A percentile compares a stretch with the other conserved stretches of the same genome.
phyloP scores from a whole-genome alignment of 208 protist genomes.

The Leishmania mexicana region DNA sequence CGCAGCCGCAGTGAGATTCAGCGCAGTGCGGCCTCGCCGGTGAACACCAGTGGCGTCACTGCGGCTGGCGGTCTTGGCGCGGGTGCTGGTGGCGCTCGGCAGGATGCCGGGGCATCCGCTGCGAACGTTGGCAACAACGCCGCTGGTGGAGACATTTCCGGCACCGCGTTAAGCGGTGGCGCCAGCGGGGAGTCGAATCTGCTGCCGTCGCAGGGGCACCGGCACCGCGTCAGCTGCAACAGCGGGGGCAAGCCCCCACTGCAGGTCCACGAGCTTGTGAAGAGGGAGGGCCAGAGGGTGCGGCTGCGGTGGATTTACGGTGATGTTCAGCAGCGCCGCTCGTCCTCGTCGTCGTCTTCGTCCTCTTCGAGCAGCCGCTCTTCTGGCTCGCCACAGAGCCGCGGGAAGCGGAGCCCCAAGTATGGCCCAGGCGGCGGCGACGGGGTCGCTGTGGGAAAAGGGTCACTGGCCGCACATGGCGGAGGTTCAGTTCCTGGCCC shows the following conservation, averaged over 20 bases:
- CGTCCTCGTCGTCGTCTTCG: constrained; percentile 11
- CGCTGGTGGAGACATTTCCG: not conserved
- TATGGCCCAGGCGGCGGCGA: not conserved
- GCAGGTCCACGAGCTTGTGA: constrained; percentile 30
- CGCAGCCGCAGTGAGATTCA: constrained; percentile 5
- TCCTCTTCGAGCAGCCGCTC: constrained; percentile 8
- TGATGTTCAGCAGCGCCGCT: constrained; percentile 10
- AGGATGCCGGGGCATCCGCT: constrained; percentile 1
- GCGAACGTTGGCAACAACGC: not conserved
- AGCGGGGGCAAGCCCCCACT: constrained; percentile 13
- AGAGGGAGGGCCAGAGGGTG: constrained; percentile 31
- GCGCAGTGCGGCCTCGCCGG: constrained; percentile 3
- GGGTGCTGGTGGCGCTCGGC: not conserved
- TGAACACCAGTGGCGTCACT: not conserved
- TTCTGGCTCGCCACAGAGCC: not conserved
- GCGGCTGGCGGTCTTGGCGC: not conserved
- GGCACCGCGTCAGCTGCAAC: constrained; percentile 6
- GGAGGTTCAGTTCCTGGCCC: not conserved
- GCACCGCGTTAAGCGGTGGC: not conserved
- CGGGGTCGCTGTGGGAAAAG: not conserved
- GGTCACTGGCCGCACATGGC: not conserved
- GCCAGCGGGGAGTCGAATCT: not conserved
- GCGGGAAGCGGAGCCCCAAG: not conserved
- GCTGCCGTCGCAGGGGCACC: constrained; percentile 12
- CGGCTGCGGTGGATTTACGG: constrained; percentile 35